Evolutionary conservation across 176 grass and related monocot species (phyloP).

Genomic region (Microstegium vimineum): DNA sequence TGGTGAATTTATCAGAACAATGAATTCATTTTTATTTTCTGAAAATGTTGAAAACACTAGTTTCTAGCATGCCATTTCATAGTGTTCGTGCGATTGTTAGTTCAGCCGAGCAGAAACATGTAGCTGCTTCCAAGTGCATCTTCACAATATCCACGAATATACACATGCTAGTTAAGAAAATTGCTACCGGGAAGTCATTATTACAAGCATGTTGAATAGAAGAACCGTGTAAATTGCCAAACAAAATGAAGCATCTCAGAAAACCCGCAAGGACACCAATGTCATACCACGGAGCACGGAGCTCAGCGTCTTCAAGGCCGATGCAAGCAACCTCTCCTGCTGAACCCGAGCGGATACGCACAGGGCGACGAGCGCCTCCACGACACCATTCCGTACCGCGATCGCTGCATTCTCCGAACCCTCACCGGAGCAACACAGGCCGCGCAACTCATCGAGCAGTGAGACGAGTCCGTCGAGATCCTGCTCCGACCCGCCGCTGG

Average conservation of each 20-base stretch:
- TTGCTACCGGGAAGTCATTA: not conserved
- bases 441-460: slow-evolving; percentile 51
- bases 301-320: slow-evolving; percentile 61
- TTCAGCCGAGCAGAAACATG: not conserved
- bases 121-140: not conserved
- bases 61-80: not conserved
- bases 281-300: slow-evolving; percentile 66
- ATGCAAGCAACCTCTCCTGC: slow-evolving; percentile 43
- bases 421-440: slow-evolving; percentile 55
- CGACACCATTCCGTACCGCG: slow-evolving; percentile 60
- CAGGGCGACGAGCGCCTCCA: slow-evolving; percentile 57
- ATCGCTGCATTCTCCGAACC: slow-evolving; percentile 60
- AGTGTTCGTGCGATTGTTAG: not conserved
- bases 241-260: not conserved
- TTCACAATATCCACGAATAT: not conserved
- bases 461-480: slow-evolving; percentile 39
- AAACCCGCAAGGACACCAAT: not conserved
- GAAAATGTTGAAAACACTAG: not conserved
- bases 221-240: not conserved
- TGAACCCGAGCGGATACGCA: slow-evolving; percentile 56
- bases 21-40: not conserved
- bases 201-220: not conserved
- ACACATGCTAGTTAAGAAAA: not conserved
- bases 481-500: slow-evolving; percentile 16
- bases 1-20: not conserved